Percentiles rank a stretch among this genome's conserved stretches.
Conservation (phyloP, 306 rosid genomes). For the Inga leiocalycina region DNA sequence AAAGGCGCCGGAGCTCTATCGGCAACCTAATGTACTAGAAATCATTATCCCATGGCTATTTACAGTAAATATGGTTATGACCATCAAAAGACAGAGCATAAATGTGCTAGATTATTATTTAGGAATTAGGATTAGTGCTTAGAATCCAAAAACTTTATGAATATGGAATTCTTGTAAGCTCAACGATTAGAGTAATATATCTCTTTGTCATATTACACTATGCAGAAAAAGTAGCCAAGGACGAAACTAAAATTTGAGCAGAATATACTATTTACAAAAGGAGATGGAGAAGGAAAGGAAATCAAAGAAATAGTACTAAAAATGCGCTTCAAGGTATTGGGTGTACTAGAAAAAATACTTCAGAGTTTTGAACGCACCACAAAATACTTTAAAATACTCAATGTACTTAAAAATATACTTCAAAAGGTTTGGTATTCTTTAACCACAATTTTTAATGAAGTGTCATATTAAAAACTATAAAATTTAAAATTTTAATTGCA, state of each 20-base stretch:
- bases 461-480: no score
- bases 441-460: no score
- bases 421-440: background rate
- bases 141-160: background rate
- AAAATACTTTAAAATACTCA: no score
- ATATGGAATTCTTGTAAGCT: background rate
- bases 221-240: background rate
- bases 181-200: background rate
- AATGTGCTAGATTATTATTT: background rate
- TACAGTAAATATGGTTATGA: background rate
- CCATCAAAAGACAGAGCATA: background rate
- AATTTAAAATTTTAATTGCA: no score
- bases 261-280: conserved; percentile 29
- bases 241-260: conserved; percentile 7
- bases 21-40: background rate
- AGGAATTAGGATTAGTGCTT: background rate
- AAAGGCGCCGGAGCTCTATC: no score
- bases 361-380: no score
- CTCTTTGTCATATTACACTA: no score
- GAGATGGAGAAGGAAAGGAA: background rate
- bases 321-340: no score
- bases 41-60: background rate
- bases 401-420: no score
- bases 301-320: background rate
- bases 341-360: no score